phyloP scores from a whole-genome alignment of 768 basidiomycete genomes.

The Termitomyces sp. region DNA sequence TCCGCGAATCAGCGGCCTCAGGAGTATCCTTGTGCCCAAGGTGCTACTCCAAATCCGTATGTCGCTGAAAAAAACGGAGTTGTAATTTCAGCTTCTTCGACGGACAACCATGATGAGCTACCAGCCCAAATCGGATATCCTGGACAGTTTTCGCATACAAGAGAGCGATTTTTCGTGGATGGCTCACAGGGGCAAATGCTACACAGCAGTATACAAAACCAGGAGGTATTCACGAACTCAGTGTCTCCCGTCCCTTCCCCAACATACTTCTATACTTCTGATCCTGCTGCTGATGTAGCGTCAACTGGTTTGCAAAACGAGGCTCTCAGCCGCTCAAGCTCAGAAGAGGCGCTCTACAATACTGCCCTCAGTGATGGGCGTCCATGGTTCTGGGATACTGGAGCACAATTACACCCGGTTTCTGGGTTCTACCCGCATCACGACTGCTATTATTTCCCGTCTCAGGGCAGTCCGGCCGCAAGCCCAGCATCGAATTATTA shows the following conservation, averaged over 20 bases:
- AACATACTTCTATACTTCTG: conserved; percentile 27
- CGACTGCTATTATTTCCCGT: conserved; percentile 27
- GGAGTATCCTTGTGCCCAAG: background rate
- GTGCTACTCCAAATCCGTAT: background rate
- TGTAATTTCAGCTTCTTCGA: conserved; percentile 5
- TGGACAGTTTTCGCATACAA: conserved; percentile 29
- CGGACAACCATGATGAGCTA: conserved; percentile 7
- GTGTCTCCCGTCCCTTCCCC: conserved; percentile 22
- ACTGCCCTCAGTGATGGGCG: conserved; percentile 10
- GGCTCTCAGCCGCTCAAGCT: background rate
- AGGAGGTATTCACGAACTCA: conserved; percentile 14
- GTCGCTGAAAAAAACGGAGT: conserved; percentile 4
- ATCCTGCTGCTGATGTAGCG: conserved; percentile 22
- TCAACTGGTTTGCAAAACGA: conserved; percentile 17
- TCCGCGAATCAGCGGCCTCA: conserved; percentile 1
- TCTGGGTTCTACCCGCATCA: conserved; percentile 12
- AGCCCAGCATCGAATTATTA: conserved; percentile 6
- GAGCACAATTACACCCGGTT: conserved; percentile 8
- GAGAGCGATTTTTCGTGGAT: conserved; percentile 24
- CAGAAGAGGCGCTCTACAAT: conserved; percentile 33
- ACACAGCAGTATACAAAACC: conserved; percentile 20
- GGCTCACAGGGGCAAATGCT: conserved; percentile 18
- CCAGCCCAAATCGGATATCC: conserved; percentile 20
- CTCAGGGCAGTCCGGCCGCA: conserved; percentile 13
- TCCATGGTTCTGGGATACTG: conserved; percentile 9